Percentiles rank a stretch among this genome's conserved stretches.
These are phyloP conservation scores for Lactarius evosmus DNA, from an alignment of 768 basidiomycete genomes.

Conservation along the genomic window DNA sequence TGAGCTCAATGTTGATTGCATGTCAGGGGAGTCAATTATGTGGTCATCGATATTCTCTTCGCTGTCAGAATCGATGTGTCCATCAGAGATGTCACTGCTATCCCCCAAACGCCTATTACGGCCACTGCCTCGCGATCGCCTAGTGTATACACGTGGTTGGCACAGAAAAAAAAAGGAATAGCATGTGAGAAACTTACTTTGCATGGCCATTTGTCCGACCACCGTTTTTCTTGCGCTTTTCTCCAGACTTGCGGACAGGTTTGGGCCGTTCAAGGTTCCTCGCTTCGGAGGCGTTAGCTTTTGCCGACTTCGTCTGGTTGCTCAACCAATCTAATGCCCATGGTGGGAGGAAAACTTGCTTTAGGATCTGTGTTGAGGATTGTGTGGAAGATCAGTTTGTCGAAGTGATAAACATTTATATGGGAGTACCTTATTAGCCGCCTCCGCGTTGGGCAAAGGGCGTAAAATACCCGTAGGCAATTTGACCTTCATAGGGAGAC, in stretches of 20 bases:
- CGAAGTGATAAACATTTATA: not conserved
- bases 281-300: constrained; percentile 32
- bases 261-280: constrained; percentile 33
- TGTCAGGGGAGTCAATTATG: constrained; percentile 8
- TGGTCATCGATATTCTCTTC: constrained; percentile 28
- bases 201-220: constrained; percentile 46
- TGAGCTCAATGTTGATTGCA: constrained; percentile 21
- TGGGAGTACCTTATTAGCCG: constrained; percentile 53
- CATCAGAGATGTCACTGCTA: constrained; percentile 34
- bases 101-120: constrained; percentile 32
- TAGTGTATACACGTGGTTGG: not conserved
- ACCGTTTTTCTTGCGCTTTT: constrained; percentile 53
- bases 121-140: constrained; percentile 30
- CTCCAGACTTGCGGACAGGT: constrained; percentile 50
- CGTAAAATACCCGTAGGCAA: constrained; percentile 82
- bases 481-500: constrained; percentile 76
- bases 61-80: constrained; percentile 27
- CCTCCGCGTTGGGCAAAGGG: constrained; percentile 61
- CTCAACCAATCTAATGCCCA: constrained; percentile 56
- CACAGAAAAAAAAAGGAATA: constrained; percentile 8
- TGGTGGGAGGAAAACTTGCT: constrained; percentile 65
- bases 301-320: constrained; percentile 43
- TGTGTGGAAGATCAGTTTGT: not conserved
- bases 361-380: constrained; percentile 52
- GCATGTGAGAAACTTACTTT: constrained; percentile 40